A percentile compares a stretch with the other conserved stretches of the same genome.
These are phyloP conservation scores for Alternaria metachromatica DNA, from an alignment of 2,329 filamentous ascomycete genomes.

Conservation along the genomic window DNA sequence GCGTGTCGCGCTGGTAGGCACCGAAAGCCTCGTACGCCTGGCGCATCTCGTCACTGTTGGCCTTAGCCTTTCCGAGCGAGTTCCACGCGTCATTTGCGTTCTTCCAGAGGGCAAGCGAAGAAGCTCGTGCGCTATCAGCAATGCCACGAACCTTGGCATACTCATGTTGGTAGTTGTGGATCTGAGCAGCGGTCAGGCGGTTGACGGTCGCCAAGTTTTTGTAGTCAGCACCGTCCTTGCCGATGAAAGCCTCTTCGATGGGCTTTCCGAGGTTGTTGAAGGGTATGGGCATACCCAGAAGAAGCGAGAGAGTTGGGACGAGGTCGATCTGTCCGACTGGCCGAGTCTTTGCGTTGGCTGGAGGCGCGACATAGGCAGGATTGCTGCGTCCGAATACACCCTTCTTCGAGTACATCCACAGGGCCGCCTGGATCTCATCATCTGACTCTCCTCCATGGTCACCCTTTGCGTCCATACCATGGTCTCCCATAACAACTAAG, in stretches of 20 bases:
- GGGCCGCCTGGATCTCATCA: constrained; percentile 89
- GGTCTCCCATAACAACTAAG: constrained; percentile 96
- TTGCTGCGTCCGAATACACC: constrained; percentile 81
- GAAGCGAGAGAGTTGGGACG: constrained; percentile 86
- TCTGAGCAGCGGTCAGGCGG: constrained; percentile 80
- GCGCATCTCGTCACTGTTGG: constrained; percentile 49
- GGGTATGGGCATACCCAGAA: constrained; percentile 90
- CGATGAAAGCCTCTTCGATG: constrained; percentile 91
- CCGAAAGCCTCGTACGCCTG: constrained; percentile 65
- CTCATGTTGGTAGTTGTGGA: constrained; percentile 84
- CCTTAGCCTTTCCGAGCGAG: constrained; percentile 45
- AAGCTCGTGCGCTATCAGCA: constrained; percentile 64
- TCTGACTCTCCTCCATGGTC: constrained; percentile 99
- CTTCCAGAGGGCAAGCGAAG: constrained; percentile 65
- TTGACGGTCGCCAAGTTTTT: constrained; percentile 78
- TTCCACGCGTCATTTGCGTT: constrained; percentile 64
- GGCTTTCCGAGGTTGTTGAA: constrained; percentile 95
- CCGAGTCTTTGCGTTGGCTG: constrained; percentile 75
- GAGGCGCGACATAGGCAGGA: constrained; percentile 63
- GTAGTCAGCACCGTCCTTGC: constrained; percentile 72
- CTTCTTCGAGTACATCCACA: constrained; percentile 98
- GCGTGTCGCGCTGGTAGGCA: constrained; percentile 78
- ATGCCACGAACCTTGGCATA: constrained; percentile 78
- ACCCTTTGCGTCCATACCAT: constrained; percentile 97
- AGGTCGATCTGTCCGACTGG: constrained; percentile 89